Percentiles rank a stretch among this genome's conserved stretches.
Evolutionary conservation across 805 yeast species (phyloP).

Genomic region (Komagataella mondaviorum): DNA sequence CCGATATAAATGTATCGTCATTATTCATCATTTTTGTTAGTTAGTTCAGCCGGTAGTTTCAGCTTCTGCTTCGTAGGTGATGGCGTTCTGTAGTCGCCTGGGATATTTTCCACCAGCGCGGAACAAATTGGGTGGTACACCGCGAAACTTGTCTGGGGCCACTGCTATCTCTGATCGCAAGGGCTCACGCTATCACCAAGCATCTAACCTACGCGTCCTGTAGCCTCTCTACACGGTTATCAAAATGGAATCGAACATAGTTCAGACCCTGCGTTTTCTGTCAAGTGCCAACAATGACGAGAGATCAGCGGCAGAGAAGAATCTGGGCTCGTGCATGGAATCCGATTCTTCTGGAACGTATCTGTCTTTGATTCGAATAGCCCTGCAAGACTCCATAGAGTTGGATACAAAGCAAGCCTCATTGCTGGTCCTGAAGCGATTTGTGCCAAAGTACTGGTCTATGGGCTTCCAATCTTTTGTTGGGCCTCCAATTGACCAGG

Average conservation of each 20-base stretch:
- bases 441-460: slow-evolving; percentile 70
- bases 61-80: neutral
- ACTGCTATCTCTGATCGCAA: slow-evolving; percentile 7
- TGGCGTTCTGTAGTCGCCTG: neutral
- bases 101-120: neutral
- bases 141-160: neutral
- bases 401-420: slow-evolving; percentile 44
- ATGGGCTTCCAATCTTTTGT: slow-evolving; percentile 64
- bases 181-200: neutral
- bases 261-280: slow-evolving; percentile 2
- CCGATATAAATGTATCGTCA: slow-evolving; percentile 51
- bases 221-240: neutral
- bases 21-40: slow-evolving; percentile 11
- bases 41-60: neutral
- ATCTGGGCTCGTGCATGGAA: slow-evolving; percentile 26
- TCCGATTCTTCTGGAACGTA: slow-evolving; percentile 36
- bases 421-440: slow-evolving; percentile 49
- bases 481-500: slow-evolving; percentile 50
- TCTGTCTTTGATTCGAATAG: slow-evolving; percentile 26
- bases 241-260: neutral
- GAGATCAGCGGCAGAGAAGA: slow-evolving; percentile 40
- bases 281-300: slow-evolving; percentile 30
- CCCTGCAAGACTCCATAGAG: slow-evolving; percentile 16
- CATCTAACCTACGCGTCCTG: neutral
- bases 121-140: neutral